Evolutionary conservation across 108 stramenopile genomes (phyloP).

Genomic region (Bacterosira constricta): DNA sequence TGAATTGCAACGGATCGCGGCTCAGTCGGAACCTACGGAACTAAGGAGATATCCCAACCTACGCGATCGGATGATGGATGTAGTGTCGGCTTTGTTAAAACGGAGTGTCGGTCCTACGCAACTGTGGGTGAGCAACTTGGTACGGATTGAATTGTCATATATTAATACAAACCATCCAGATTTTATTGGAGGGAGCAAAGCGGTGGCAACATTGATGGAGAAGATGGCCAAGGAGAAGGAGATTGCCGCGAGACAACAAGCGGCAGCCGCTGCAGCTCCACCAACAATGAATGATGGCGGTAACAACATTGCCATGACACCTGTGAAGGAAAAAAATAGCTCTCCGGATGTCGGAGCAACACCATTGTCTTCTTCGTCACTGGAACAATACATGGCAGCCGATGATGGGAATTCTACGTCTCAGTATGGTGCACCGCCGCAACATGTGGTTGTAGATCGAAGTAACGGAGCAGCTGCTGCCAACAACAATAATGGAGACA

Average conservation of each 20-base stretch:
- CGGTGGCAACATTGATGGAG: constrained; percentile 87
- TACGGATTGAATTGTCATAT: constrained; percentile 95
- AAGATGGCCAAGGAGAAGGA: constrained; percentile 72
- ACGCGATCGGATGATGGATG: constrained; percentile 91
- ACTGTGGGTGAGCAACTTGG: constrained; percentile 93
- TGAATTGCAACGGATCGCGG: constrained; percentile 92
- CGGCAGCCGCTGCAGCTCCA: constrained; percentile 27
- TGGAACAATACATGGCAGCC: constrained; percentile 55
- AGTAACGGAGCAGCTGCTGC: constrained; percentile 11
- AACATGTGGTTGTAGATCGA: constrained; percentile 44
- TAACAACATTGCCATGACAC: constrained; percentile 31
- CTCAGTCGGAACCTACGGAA: constrained; percentile 88
- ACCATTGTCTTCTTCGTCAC: constrained; percentile 54
- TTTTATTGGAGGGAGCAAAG: constrained; percentile 94
- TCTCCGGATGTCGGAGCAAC: constrained; percentile 41
- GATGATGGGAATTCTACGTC: constrained; percentile 50
- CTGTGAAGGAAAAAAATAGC: constrained; percentile 15
- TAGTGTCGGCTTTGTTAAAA: constrained; percentile 72
- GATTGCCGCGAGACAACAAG: constrained; percentile 35
- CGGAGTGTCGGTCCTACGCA: constrained; percentile 85
- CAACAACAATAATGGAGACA: constrained; percentile 35
- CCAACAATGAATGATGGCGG: no score
- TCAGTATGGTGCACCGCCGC: constrained; percentile 51
- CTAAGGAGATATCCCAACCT: constrained; percentile 90
- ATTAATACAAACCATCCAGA: constrained; percentile 99